Percentiles rank a stretch among this genome's conserved stretches.
phyloP scores from a whole-genome alignment of 768 basidiomycete species.

The Tremella yokohamensis region DNA sequence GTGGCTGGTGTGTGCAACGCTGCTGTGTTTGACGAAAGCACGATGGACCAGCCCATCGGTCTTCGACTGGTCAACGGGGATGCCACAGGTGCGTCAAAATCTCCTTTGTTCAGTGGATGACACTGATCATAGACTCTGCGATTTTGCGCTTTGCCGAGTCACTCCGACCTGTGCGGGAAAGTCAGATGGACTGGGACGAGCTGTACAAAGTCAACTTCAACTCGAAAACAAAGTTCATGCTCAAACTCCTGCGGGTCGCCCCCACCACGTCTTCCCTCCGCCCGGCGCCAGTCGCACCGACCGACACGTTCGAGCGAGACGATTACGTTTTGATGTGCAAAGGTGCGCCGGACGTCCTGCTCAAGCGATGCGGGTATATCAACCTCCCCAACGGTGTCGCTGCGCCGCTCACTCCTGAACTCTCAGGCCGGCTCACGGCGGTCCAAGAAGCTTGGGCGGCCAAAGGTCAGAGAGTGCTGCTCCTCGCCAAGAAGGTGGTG shows the following conservation, averaged over 20 bases:
- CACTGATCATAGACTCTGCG: conserved; percentile 54
- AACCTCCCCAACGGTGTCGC: conserved; percentile 52
- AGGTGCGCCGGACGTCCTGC: conserved; percentile 59
- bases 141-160: conserved; percentile 56
- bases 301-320: not conserved
- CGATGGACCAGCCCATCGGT: conserved; percentile 43
- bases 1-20: conserved; percentile 59
- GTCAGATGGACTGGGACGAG: conserved; percentile 48
- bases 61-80: conserved; percentile 55
- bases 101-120: not conserved
- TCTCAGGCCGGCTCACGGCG: conserved; percentile 23
- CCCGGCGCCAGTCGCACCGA: not conserved
- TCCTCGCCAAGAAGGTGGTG: conserved; percentile 58
- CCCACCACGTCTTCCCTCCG: not conserved
- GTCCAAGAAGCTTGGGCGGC: conserved; percentile 56
- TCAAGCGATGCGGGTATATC: conserved; percentile 50
- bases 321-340: conserved; percentile 56
- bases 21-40: conserved; percentile 54
- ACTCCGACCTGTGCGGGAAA: conserved; percentile 27
- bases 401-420: conserved; percentile 45
- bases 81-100: conserved; percentile 53
- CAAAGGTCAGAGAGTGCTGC: conserved; percentile 63
- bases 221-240: conserved; percentile 60
- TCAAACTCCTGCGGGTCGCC: conserved; percentile 49
- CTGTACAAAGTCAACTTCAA: conserved; percentile 47